Evolutionary conservation across 441 rosid species (phyloP).

Genomic region (Corymbia citriodora): DNA sequence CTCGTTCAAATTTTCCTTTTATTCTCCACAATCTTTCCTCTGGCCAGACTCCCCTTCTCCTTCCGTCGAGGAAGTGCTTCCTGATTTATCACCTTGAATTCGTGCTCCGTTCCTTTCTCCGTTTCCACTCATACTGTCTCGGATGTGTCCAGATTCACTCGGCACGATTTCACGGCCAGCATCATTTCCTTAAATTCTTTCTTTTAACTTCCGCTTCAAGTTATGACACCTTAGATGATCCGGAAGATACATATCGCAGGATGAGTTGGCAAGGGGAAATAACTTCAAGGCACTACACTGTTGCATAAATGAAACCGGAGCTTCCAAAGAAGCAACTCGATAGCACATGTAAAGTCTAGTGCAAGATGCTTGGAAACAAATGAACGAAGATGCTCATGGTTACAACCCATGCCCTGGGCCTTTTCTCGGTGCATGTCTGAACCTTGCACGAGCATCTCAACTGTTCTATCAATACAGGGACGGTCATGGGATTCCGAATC

Average conservation of each 20-base stretch:
- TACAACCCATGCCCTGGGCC: background rate
- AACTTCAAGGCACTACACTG: conserved; percentile 9
- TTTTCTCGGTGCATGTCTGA: background rate
- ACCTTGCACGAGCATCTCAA: background rate
- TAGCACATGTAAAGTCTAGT: background rate
- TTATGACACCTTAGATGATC: background rate
- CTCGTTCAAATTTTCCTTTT: too few species aligned
- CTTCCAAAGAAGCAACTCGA: background rate
- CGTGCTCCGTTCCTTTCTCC: too few species aligned
- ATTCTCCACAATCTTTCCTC: too few species aligned
- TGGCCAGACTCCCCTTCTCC: too few species aligned
- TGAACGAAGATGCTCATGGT: background rate
- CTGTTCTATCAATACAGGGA: background rate
- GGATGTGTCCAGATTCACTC: too few species aligned
- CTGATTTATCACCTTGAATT: too few species aligned
- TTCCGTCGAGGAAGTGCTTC: too few species aligned
- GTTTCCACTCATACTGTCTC: too few species aligned
- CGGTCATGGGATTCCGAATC: background rate
- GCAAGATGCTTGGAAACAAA: background rate
- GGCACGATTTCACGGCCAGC: too few species aligned
- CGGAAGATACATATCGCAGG: background rate
- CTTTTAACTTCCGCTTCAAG: too few species aligned
- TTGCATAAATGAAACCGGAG: conserved; percentile 1
- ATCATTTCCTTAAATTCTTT: too few species aligned
- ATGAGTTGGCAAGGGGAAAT: background rate